Base-by-base conservation (phyloP, 345 rosid species). In the Eucalyptus sp. region DNA sequence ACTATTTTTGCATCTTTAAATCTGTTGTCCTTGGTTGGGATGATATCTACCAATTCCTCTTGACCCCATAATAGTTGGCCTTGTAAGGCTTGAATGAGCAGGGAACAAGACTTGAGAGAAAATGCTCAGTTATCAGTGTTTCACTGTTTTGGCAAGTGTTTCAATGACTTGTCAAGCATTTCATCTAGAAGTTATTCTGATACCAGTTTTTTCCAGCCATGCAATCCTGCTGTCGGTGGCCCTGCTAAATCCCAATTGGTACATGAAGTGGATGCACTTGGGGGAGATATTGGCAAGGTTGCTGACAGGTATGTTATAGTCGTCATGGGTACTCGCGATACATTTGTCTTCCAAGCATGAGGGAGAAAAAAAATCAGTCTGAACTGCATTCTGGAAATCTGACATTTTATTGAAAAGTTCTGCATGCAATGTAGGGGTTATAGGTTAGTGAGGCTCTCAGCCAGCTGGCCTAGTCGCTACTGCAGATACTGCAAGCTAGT, bases 161-260 rank as follows among this genome's bases (percentile, higher is more conserved):
- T 85, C 31, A 27, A 13, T 46, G 66, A 41, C 58, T 56, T 43
- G 17, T 76, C 37, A 25, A 56, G 48, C 33, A 33, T 81, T 80
- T 16, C 31, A 4, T 88, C 86, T 54, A 46, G 29, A 43, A 83
- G 83, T 10, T 51, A 29, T 43, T 12, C 66, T 29, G 79, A 54
- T 84, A n/a, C 3, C 60, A 24, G 48, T 16, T 89, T 89, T 44
- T 33, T 92, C 85, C 95, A 96, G 99, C 99, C 99, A 90, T 97
- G 99, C 94, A 97, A 97, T 94, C 99, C 99, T 79, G 99, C 98
- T 66, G 99, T 97, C 6, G 99, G 99, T 44, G 99, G 99, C 89
- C 99, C 97, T 88, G 99, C 98, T 52, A 96, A 97, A 92, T 97
- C 99, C 80, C 99, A 97, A 85, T 91, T 97, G 86, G 99, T 97